These are phyloP conservation scores for Tanozyma kutaoensis DNA, from an alignment of 805 yeast species.

Conservation along the genomic window DNA sequence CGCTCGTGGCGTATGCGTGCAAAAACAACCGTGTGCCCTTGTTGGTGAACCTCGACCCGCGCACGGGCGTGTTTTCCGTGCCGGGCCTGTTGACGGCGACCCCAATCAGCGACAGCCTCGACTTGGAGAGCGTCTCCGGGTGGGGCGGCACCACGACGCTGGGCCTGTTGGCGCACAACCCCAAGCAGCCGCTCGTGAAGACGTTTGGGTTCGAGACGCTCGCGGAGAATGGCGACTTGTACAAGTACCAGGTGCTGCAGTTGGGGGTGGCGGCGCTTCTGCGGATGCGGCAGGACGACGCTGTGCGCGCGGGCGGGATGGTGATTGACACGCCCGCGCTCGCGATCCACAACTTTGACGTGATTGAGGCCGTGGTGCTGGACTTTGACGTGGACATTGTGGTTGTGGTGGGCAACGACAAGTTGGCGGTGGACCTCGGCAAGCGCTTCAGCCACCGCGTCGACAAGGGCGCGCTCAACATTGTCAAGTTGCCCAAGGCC, in stretches of 20 bases:
- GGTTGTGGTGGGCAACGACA: slow-evolving; percentile 67
- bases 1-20: slow-evolving; percentile 61
- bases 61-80: slow-evolving; percentile 50
- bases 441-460: slow-evolving; percentile 31
- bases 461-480: slow-evolving; percentile 16
- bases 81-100: slow-evolving; percentile 85
- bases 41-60: slow-evolving; percentile 69
- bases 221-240: slow-evolving; percentile 43
- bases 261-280: slow-evolving; percentile 35
- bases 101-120: slow-evolving; percentile 68
- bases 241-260: slow-evolving; percentile 33
- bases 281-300: slow-evolving; percentile 37
- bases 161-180: slow-evolving; percentile 64
- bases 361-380: slow-evolving; percentile 43
- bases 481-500: slow-evolving; percentile 54
- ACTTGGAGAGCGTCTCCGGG: slow-evolving; percentile 56
- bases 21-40: slow-evolving; percentile 58
- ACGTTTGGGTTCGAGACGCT: slow-evolving; percentile 60
- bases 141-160: slow-evolving; percentile 65
- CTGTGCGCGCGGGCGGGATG: slow-evolving; percentile 36
- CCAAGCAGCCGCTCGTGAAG: slow-evolving; percentile 83
- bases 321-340: slow-evolving; percentile 68
- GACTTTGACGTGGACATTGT: slow-evolving; percentile 48
- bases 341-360: slow-evolving; percentile 31
- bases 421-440: slow-evolving; percentile 49